Conservation (phyloP, 2,329 filamentous ascomycete genomes). For the Diaporthe australafricana region DNA sequence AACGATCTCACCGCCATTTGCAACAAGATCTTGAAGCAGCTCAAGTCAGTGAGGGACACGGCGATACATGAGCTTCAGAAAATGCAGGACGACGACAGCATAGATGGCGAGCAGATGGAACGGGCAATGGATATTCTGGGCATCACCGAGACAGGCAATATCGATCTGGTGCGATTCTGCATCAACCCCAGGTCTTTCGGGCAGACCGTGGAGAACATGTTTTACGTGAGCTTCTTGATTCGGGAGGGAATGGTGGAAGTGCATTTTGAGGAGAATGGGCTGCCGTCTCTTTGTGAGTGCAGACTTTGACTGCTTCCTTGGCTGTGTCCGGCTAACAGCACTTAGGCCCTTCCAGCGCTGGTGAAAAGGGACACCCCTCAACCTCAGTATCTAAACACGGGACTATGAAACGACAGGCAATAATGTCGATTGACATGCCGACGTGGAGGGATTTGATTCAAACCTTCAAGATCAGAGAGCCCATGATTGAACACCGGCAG, state of each 20-base stretch:
- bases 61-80: constrained; percentile 59
- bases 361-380: constrained; percentile 54
- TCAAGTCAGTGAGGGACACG: constrained; percentile 62
- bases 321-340: background rate
- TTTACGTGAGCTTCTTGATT: constrained; percentile 95
- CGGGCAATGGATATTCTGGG: constrained; percentile 73
- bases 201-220: constrained; percentile 96
- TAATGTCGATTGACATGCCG: constrained; percentile 87
- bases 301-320: background rate
- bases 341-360: constrained; percentile 19
- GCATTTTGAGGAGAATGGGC: constrained; percentile 75
- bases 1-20: constrained; percentile 85
- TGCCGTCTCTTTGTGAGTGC: constrained; percentile 84
- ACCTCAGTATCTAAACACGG: constrained; percentile 58
- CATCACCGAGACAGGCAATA: constrained; percentile 75
- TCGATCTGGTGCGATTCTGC: constrained; percentile 87
- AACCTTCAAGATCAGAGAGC: constrained; percentile 79
- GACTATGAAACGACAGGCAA: constrained; percentile 81
- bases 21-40: constrained; percentile 74
- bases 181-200: constrained; percentile 92
- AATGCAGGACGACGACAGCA: constrained; percentile 57
- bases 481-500: constrained; percentile 86
- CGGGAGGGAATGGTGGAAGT: constrained; percentile 84
- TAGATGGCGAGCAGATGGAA: constrained; percentile 57
- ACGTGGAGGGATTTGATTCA: constrained; percentile 84